These are phyloP conservation scores for Serendipita vermifera DNA, from an alignment of 768 basidiomycete genomes.

Conservation along the genomic window DNA sequence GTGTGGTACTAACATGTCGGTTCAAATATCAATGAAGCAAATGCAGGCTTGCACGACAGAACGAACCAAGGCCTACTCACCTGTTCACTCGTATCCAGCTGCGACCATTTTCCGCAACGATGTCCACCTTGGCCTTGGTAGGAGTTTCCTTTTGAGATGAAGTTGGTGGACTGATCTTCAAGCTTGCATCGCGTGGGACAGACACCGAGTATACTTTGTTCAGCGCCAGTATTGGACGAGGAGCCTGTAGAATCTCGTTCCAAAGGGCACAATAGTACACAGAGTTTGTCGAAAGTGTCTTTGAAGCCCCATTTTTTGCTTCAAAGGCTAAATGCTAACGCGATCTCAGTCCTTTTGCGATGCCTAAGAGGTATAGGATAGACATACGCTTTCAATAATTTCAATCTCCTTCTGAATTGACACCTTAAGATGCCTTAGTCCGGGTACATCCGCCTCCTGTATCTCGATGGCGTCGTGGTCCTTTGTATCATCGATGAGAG, in stretches of 20 bases:
- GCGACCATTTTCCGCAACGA: constrained; percentile 61
- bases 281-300: constrained; percentile 43
- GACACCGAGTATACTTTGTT: constrained; percentile 37
- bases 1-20: not conserved
- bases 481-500: constrained; percentile 10
- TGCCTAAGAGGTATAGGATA: not conserved
- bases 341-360: not conserved
- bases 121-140: constrained; percentile 57
- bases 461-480: not conserved
- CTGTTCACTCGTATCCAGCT: constrained; percentile 81
- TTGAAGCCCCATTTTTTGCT: not conserved
- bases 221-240: constrained; percentile 42
- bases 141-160: constrained; percentile 18
- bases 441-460: constrained; percentile 3
- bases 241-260: constrained; percentile 57
- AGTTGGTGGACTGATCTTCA: constrained; percentile 12
- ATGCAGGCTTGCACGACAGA: not conserved
- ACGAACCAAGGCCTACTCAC: constrained; percentile 32
- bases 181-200: not conserved
- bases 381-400: constrained; percentile 3
- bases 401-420: constrained; percentile 10
- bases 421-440: constrained; percentile 6
- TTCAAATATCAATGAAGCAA: constrained; percentile 10
- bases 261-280: constrained; percentile 72
- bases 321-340: constrained; percentile 5